Base-by-base conservation (phyloP, 2,329 filamentous ascomycete genomes). In the Fusarium sp. region DNA sequence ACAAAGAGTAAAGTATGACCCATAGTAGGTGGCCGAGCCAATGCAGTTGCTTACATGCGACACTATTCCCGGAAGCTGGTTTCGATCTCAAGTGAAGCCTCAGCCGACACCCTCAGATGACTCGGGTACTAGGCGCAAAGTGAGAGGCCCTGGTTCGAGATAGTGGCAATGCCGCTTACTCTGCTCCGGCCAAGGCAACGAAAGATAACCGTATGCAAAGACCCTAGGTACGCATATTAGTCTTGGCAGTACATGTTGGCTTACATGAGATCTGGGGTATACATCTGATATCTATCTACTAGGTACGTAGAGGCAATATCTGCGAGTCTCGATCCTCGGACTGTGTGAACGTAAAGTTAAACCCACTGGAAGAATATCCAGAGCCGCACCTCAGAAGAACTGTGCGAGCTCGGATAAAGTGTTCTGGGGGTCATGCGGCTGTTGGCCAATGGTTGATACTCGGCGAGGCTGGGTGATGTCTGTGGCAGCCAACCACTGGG, bases 141-240 rank as follows among this genome's bases (percentile, higher is more conserved):
- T 19, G 36, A 38, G 19, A 31, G n/a, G 54, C 50, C 57, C 57
- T 54, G 53, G 55, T 34, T 46, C 31, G 7, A 60, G 57, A 60
- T 60, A 60, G 57, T 60, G 55, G 57, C 57, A 60, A 60, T 22
- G 48, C 54, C 57, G 57, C 57, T 60, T 60, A 47, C 40, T 40
- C 53, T 45, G 34, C 53, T 42, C 53, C 53, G 40, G 22, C n/a
- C 46, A 34, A 50, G 28, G 38, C 25, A 7, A 31, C 38, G 12
- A 32, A 24, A 10, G 32, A 31, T 53, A 39, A 32, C 26, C 55
- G 41, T 35, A 53, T 53, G 26, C 39, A 53, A 59, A 54, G 34
- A 12, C 11, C n/a, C 6, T 34, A 34, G 6, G n/a, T 3, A 34
- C n/a, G n/a, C 31, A 34, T 11, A 31, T 15, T 40, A 34, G 11